Evolutionary conservation across 768 basidiomycete species (phyloP).

Genomic region (Psilocybe azurescens): DNA sequence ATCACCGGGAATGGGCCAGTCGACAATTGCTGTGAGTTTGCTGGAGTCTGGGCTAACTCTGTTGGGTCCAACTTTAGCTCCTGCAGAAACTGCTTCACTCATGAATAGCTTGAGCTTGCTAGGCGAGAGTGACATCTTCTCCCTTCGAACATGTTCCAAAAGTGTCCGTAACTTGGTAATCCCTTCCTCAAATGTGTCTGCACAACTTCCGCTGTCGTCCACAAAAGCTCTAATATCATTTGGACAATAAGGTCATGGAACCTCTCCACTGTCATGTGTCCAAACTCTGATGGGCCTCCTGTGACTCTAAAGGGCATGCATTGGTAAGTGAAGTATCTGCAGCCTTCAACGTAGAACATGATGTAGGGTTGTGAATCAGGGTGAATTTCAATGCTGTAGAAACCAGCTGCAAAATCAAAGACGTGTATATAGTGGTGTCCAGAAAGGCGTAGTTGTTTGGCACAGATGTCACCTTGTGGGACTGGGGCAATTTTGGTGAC

Average conservation of each 20-base stretch:
- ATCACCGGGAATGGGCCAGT: constrained; percentile 34
- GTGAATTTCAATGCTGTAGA: constrained; percentile 29
- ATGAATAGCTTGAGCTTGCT: background rate
- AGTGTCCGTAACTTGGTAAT: background rate
- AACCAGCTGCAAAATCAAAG: constrained; percentile 47
- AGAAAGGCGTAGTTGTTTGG: constrained; percentile 40
- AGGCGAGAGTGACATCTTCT: background rate
- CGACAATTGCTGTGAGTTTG: constrained; percentile 36
- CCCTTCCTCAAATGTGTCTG: background rate
- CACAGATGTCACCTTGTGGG: constrained; percentile 42
- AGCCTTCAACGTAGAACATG: constrained; percentile 39
- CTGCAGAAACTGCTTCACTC: too few species aligned
- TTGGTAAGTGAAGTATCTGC: constrained; percentile 38
- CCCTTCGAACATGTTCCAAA: background rate
- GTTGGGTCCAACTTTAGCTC: constrained; percentile 8
- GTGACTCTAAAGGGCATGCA: constrained; percentile 46
- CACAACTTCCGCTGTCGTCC: constrained; percentile 35
- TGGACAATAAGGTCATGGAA: constrained; percentile 31
- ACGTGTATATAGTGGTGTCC: constrained; percentile 38
- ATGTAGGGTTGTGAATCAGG: constrained; percentile 29
- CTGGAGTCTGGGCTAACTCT: too few species aligned
- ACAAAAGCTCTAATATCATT: constrained; percentile 39
- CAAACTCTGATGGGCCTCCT: constrained; percentile 42
- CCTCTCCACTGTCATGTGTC: constrained; percentile 27
- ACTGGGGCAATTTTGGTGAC: constrained; percentile 34